A percentile compares a stretch with the other conserved stretches of the same genome.
phyloP scores from a whole-genome alignment of 208 protist species.

The Naegleria fowleri region DNA sequence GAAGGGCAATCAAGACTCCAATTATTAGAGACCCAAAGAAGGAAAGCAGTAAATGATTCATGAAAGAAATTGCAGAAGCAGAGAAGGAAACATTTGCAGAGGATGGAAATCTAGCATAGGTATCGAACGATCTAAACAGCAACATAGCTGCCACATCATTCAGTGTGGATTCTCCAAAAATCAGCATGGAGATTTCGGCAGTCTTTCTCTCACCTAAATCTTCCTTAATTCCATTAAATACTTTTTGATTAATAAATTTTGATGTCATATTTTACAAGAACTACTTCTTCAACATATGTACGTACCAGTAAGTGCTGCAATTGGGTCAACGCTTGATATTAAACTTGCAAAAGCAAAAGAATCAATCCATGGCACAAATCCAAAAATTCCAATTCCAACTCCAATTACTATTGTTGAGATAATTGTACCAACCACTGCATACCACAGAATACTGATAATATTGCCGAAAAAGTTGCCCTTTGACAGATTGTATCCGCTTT shows the following conservation, averaged over 20 bases:
- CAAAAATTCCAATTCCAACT: conserved; percentile 8
- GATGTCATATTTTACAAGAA: no score
- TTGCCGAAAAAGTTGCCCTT: conserved; percentile 52
- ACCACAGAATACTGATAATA: conserved; percentile 48
- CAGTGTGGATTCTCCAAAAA: conserved; percentile 67
- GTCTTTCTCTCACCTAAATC: conserved; percentile 36
- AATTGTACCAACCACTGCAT: conserved; percentile 54
- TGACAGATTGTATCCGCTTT: conserved; percentile 48
- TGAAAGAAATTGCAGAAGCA: not conserved
- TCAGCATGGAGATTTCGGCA: conserved; percentile 45
- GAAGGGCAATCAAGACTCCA: conserved; percentile 27
- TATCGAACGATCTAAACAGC: conserved; percentile 33
- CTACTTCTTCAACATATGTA: no score
- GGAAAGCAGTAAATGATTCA: conserved; percentile 27
- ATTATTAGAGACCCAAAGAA: conserved; percentile 37
- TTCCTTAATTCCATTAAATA: conserved; percentile 51
- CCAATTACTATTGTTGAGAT: conserved; percentile 45
- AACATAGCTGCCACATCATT: conserved; percentile 69
- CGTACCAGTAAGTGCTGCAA: conserved; percentile 10
- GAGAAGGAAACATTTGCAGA: not conserved
- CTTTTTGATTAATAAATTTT: no score
- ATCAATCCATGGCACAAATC: conserved; percentile 27
- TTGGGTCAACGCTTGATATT: conserved; percentile 61
- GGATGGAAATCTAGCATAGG: not conserved
- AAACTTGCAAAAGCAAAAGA: conserved; percentile 50